Base-by-base conservation (phyloP, 108 stramenopile genomes). In the Nannochloropsis salina region DNA sequence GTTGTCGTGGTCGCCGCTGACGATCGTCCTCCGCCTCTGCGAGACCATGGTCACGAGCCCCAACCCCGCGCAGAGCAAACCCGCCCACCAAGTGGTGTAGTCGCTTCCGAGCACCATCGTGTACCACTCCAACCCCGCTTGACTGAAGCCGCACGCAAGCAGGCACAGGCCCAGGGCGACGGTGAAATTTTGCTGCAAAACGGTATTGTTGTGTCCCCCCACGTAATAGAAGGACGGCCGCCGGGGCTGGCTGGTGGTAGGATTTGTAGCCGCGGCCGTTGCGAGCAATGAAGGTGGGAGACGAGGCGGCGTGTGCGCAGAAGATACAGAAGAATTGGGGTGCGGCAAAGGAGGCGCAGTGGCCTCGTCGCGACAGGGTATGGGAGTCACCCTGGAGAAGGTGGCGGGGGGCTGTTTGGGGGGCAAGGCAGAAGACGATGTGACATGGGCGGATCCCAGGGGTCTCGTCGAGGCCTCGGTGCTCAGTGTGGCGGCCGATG, bases 151-250 rank as follows among this genome's bases (percentile, higher is more conserved):
- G 3, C 61, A 74, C 2, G 61, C 61, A 15, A 74, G n/a, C 61
- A 74, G n/a, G 8, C 61, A 74, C 61, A 74, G n/a, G 61, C 61
- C 61, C 15, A 74, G 61, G 61, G 61, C 61, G n/a, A 74, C 61
- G 3, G 61, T 74, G n/a, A 74, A 74, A 74, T 74, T 74, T n/a
- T 74, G 61, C 61, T 74, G 61, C 8, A 74, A n/a, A 15, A 74
- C 61, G 4, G 61, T n/a, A 31, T 31, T 31, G 31, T 31, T 31
- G 31, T 31, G 31, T 31, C 31, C 31, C 31, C 31, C 31, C 31
- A 31, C 31, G 31, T 31, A 31, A 31, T 31, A 31, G 31, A 31
- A 1, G 31, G 31, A 31, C 31, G 31, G 31, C 31, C 31, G 31
- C 31, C 31, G 31, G 31, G 31, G 31, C 31, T 31, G 31, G 61